Conservation (phyloP, 208 protist genomes). For the Trypanosoma conorhini region DNA sequence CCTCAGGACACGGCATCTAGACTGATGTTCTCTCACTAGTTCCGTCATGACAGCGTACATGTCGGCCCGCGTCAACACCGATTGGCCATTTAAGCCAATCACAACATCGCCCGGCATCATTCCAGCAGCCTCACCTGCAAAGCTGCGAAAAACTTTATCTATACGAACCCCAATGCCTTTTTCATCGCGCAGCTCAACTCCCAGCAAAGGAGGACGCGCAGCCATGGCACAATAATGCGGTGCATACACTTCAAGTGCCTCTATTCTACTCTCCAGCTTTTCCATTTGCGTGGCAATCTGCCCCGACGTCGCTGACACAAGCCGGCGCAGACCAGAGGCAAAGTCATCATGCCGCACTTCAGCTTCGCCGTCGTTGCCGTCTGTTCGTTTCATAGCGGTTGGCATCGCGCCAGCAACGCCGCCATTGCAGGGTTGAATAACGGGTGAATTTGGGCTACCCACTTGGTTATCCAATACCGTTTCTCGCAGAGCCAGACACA, state of each 20-base stretch:
- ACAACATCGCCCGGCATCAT: constrained; percentile 53
- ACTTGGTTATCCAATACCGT: not conserved
- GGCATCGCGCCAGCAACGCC: not conserved
- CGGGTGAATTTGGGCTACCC: not conserved
- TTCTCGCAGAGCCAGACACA: constrained; percentile 12
- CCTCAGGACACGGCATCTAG: constrained; percentile 39
- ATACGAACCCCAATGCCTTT: constrained; percentile 41
- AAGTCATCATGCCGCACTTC: not conserved
- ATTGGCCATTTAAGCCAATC: constrained; percentile 42
- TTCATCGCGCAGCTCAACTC: constrained; percentile 59
- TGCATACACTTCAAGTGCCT: constrained; percentile 67
- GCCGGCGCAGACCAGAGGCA: not conserved
- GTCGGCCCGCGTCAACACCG: constrained; percentile 45
- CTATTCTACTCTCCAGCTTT: constrained; percentile 36
- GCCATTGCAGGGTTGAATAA: not conserved
- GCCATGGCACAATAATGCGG: constrained; percentile 53
- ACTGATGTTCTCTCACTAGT: constrained; percentile 45
- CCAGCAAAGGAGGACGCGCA: constrained; percentile 51
- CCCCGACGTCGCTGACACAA: not conserved
- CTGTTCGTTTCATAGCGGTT: not conserved
- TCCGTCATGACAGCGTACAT: constrained; percentile 56
- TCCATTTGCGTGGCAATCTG: constrained; percentile 14
- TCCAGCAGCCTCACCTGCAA: constrained; percentile 44
- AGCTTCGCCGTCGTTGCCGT: not conserved
- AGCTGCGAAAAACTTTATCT: constrained; percentile 46